A percentile compares a stretch with the other conserved stretches of the same genome.
Evolutionary conservation across 2,329 filamentous ascomycete species (phyloP).

Genomic region (Phaeosphaeria sp.): DNA sequence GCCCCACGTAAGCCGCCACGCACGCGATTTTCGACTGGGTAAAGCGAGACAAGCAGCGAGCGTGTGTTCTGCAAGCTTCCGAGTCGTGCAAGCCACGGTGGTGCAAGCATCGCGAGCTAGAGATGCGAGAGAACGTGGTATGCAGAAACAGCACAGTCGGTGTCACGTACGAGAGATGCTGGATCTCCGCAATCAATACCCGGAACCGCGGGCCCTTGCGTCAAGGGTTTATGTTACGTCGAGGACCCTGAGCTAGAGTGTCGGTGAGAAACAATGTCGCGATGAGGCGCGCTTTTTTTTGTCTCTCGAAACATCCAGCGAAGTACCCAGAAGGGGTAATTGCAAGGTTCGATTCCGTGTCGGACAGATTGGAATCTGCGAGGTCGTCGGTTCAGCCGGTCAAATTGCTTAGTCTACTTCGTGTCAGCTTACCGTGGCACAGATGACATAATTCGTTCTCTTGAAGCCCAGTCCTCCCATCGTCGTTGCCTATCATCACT

Average conservation of each 20-base stretch:
- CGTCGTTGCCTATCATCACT: background rate
- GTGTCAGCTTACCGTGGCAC: background rate
- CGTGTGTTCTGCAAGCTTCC: background rate
- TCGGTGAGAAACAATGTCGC: background rate
- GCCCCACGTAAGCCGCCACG: background rate
- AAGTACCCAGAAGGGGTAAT: background rate
- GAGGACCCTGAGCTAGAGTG: background rate
- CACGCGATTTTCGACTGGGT: background rate
- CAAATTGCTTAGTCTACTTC: background rate
- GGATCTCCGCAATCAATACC: constrained; percentile 9
- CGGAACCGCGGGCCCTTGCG: background rate
- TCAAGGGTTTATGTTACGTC: constrained; percentile 2
- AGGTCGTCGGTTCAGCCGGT: background rate
- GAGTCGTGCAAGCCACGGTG: background rate
- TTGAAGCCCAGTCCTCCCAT: background rate
- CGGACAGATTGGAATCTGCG: background rate
- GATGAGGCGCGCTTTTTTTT: background rate
- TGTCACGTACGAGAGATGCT: background rate
- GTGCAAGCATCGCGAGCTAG: constrained; percentile 2
- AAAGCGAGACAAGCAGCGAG: background rate
- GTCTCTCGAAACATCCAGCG: background rate
- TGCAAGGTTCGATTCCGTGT: background rate
- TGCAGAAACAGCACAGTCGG: background rate
- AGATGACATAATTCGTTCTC: background rate
- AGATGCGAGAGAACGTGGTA: background rate